These are phyloP conservation scores for Carallia pectinifolia DNA, from an alignment of 345 rosid genomes.

Conservation along the genomic window DNA sequence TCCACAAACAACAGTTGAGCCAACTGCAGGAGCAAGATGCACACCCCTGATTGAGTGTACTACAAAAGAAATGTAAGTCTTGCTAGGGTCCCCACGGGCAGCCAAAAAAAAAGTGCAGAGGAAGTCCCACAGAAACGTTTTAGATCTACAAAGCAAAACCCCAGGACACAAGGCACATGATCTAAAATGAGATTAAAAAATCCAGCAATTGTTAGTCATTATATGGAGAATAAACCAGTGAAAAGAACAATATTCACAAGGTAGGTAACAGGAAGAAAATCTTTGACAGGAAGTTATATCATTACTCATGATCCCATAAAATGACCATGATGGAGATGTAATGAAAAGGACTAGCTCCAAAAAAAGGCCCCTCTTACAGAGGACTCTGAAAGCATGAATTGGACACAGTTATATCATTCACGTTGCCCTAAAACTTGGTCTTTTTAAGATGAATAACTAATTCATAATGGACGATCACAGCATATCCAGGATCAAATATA, in stretches of 20 bases:
- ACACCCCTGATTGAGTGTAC: slow-evolving; percentile 71
- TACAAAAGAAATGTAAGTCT: slow-evolving; percentile 29
- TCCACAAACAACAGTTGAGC: slow-evolving; percentile 44
- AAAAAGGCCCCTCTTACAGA: not conserved
- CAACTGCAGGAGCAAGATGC: slow-evolving; percentile 70
- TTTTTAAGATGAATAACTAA: not conserved
- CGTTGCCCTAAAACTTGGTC: not conserved
- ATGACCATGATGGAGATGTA: not conserved
- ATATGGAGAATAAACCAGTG: not conserved
- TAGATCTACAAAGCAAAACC: not conserved
- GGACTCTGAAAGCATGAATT: not conserved
- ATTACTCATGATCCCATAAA: not conserved
- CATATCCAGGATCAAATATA: not conserved
- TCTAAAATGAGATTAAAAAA: not conserved
- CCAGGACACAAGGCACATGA: not conserved
- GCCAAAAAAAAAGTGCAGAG: not conserved
- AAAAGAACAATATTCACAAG: not conserved
- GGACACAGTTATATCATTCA: not conserved
- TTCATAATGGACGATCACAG: not conserved
- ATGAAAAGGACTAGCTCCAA: not conserved
- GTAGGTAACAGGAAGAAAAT: not conserved
- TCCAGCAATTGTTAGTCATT: not conserved
- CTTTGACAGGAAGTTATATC: not conserved
- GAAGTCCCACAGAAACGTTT: not conserved
- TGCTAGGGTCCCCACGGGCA: slow-evolving; percentile 4